These are phyloP conservation scores for Leccinum proliferum DNA, from an alignment of 1,284 basidiomycete species.

Conservation along the genomic window DNA sequence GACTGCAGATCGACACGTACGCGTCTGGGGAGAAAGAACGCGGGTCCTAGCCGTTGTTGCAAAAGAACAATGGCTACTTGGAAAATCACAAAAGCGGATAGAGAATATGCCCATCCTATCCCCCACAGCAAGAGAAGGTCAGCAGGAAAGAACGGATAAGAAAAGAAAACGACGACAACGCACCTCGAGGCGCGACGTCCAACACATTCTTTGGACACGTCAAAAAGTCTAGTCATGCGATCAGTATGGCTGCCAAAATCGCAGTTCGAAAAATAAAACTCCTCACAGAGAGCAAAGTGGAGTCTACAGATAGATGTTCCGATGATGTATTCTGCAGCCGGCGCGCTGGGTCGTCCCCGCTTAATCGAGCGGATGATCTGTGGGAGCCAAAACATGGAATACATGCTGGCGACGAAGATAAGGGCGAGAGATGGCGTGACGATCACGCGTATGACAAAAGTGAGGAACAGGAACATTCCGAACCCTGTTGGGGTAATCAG, in stretches of 20 bases:
- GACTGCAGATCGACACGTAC: slow-evolving; percentile 31
- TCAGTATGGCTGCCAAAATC: slow-evolving; percentile 1
- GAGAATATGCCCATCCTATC: slow-evolving; percentile 61
- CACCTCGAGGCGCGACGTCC: slow-evolving; percentile 68
- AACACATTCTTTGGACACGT: slow-evolving; percentile 82
- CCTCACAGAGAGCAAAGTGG: slow-evolving; percentile 59
- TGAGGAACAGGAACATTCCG: slow-evolving; percentile 58
- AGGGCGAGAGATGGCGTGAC: slow-evolving; percentile 68
- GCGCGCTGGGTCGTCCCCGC: slow-evolving; percentile 63
- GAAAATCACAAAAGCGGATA: slow-evolving; percentile 58
- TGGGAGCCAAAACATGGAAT: slow-evolving; percentile 77
- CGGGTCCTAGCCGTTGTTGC: slow-evolving; percentile 75
- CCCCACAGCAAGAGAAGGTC: not conserved
- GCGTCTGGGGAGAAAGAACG: slow-evolving; percentile 72
- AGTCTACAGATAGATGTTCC: slow-evolving; percentile 72
- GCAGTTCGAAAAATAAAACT: slow-evolving; percentile 25
- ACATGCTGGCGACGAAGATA: slow-evolving; percentile 47
- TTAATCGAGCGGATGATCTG: slow-evolving; percentile 70
- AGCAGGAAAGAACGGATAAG: not conserved
- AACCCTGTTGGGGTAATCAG: slow-evolving; percentile 44
- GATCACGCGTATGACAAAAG: slow-evolving; percentile 68
- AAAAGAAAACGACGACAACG: slow-evolving; percentile 2
- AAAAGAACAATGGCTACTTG: slow-evolving; percentile 66
- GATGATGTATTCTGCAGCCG: slow-evolving; percentile 42
- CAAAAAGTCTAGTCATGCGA: slow-evolving; percentile 59